Evolutionary conservation across 163 green algal genomes (phyloP), one percentile per base, ranked within the genome.

Genomic region (Volvox carteri): DNA sequence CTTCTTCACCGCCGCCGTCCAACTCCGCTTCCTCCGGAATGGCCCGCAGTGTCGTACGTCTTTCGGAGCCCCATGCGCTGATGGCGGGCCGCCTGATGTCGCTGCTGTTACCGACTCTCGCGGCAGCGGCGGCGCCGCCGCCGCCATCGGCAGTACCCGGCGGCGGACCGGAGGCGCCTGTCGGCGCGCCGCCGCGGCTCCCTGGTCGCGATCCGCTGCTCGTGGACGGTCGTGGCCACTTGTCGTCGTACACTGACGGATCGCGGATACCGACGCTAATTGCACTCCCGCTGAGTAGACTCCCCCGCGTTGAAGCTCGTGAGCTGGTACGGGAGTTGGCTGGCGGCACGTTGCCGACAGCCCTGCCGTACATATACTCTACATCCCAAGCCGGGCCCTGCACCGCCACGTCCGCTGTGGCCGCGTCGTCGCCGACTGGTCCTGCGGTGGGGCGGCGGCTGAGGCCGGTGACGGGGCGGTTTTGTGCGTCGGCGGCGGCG

Each of bases 1-100:
- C 39, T 11, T 46, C 78, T 30, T 54, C 79, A 16, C 23, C 58
- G 37, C 12, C 58, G 25, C 8, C 18, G 21, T 28, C 56, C 65
- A 88, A 37, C 37, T 88, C 83, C 21, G 21, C 68, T 30, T 88
- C 83, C 37, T 88, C 83, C 2, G 83, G 83, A 33, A 88, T 88
- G 37, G 65, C 19, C 44, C 25, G 3, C 25, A 86, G 58, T 14
- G 50, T 46, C 48, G n/a, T n/a, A n/a, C 1, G 75, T 11, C 39
- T 25, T 9, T 37, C 44, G 1, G 76, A 23, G 18, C 76, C 50
- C 30, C 52, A 54, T 50, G 52, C 76, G 35, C 33, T 85, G 52
- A 50, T 54, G 19, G 30, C 48, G 30, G 14, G 37, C 37, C 70
- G 70, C 70, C 41, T 2, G 70, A 42, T 65, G 42, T n/a, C 42